A percentile compares a stretch with the other conserved stretches of the same genome.
phyloP scores from a whole-genome alignment of 2,329 filamentous ascomycete species.

The Bipolaris victoriae region DNA sequence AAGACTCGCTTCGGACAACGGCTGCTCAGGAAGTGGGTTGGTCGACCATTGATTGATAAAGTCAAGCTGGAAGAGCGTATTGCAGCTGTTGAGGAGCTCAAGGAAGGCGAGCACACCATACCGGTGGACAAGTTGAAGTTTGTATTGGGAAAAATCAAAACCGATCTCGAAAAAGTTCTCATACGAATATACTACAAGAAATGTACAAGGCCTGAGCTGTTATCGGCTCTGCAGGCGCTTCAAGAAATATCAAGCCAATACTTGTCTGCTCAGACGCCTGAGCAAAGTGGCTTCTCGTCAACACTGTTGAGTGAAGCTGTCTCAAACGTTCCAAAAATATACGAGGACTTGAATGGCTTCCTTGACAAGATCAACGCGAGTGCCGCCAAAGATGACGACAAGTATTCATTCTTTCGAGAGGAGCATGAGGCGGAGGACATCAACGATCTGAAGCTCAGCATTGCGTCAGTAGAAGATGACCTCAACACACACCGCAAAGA shows the following conservation, averaged over 20 bases:
- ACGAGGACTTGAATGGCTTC: slow-evolving; percentile 72
- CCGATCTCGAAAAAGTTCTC: slow-evolving; percentile 88
- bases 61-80: slow-evolving; percentile 77
- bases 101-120: slow-evolving; percentile 68
- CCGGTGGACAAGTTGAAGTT: slow-evolving; percentile 75
- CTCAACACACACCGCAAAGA: slow-evolving; percentile 75
- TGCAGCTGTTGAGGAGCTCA: slow-evolving; percentile 84
- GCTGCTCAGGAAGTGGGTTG: slow-evolving; percentile 92
- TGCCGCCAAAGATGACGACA: slow-evolving; percentile 85
- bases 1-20: slow-evolving; percentile 87
- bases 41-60: slow-evolving; percentile 82
- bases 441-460: slow-evolving; percentile 86
- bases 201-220: slow-evolving; percentile 85
- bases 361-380: slow-evolving; percentile 85
- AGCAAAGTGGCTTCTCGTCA: slow-evolving; percentile 75
- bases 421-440: slow-evolving; percentile 88
- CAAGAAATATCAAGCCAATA: slow-evolving; percentile 83
- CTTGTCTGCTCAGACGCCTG: slow-evolving; percentile 66
- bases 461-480: slow-evolving; percentile 89
- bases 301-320: slow-evolving; percentile 73
- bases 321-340: slow-evolving; percentile 75
- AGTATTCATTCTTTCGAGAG: slow-evolving; percentile 91
- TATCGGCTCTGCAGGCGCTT: slow-evolving; percentile 82
- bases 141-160: slow-evolving; percentile 73
- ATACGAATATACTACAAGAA: slow-evolving; percentile 98